Evolutionary conservation across 1,139 yeast species (phyloP), one percentile per base, ranked within the genome.

Genomic region (Saccharomyces hybrid): DNA sequence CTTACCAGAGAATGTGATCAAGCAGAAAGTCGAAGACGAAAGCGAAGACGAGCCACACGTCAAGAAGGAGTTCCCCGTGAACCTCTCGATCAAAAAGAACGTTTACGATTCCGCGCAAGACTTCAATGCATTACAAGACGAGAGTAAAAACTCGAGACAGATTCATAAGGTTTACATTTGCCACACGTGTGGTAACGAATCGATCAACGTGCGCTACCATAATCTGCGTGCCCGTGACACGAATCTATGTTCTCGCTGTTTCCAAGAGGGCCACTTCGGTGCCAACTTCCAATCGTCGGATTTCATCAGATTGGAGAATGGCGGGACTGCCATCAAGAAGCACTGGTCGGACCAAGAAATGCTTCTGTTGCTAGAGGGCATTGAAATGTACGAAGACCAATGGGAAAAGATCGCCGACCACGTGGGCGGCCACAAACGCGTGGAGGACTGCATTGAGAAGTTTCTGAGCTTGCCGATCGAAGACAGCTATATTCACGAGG

Each of bases 231-330:
- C 87, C 54, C 89, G 88, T 70, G 83, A 86, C 56, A 82, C 89
- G 51, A 82, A 85, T 53, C 72, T 88, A 55, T 88, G 97, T 61
- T 74, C 82, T 11, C 80, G 81, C 58, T 85, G 91, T 63, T 91
- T 84, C 72, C 88, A 90, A 63, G 95, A 91, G 68, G 97, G 96
- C 4, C 83, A 90, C 62, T 95, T 93, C 74, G 96, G 98, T 16
- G 82, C 91, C 56, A 88, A 87, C 68, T 88, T 88, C 72, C 87
- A 84, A 59, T 83, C 95, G 16, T 82, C 96, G 1, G 99, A 95
- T 73, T 95, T 85, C 65, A 79, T 95, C 56, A 83, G 85, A 71
- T 75, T 93, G 61, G 84, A 83, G 51, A 76, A 80, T 58, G 73
- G 76, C 51, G 53, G 56, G 16, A 59, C 55, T 14, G 57, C 57